A percentile compares a stretch with the other conserved stretches of the same genome.
phyloP scores from a whole-genome alignment of 2,329 filamentous ascomycete genomes.

The Botryotinia calthae region DNA sequence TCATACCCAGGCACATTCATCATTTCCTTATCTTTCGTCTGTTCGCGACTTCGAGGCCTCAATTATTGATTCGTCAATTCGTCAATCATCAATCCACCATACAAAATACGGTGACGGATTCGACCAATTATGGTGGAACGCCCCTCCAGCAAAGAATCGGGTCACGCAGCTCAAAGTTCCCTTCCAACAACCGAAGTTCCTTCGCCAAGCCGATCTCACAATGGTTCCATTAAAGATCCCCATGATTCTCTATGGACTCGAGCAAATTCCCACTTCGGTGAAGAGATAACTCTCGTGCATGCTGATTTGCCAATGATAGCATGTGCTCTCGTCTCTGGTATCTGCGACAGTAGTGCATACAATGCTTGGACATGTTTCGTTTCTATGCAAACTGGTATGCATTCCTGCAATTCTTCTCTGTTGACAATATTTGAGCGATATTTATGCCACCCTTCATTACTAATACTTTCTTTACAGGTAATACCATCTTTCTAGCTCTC shows the following conservation, averaged over 20 bases:
- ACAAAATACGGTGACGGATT: background rate
- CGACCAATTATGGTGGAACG: background rate
- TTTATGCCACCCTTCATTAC: background rate
- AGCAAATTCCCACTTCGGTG: slow-evolving; percentile 28
- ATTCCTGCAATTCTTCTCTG: background rate
- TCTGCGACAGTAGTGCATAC: slow-evolving; percentile 48
- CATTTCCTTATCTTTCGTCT: background rate
- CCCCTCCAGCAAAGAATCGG: background rate
- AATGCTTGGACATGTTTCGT: slow-evolving; percentile 50
- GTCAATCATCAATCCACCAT: background rate
- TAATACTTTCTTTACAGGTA: slow-evolving; percentile 42
- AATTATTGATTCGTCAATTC: background rate
- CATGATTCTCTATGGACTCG: background rate
- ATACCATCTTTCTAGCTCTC: slow-evolving; percentile 62
- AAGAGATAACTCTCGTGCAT: slow-evolving; percentile 36
- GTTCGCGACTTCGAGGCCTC: background rate
- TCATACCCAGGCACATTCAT: background rate
- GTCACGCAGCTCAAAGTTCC: background rate
- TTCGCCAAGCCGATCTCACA: slow-evolving; percentile 20
- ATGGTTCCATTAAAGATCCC: slow-evolving; percentile 21
- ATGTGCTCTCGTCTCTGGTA: slow-evolving; percentile 47
- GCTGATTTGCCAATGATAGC: slow-evolving; percentile 42
- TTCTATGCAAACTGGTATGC: slow-evolving; percentile 51
- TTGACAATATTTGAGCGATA: background rate
- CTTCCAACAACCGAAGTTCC: slow-evolving; percentile 17